Evolutionary conservation across 2,329 filamentous ascomycete genomes (phyloP).

Genomic region (Chrysosporium keratinophilum): DNA sequence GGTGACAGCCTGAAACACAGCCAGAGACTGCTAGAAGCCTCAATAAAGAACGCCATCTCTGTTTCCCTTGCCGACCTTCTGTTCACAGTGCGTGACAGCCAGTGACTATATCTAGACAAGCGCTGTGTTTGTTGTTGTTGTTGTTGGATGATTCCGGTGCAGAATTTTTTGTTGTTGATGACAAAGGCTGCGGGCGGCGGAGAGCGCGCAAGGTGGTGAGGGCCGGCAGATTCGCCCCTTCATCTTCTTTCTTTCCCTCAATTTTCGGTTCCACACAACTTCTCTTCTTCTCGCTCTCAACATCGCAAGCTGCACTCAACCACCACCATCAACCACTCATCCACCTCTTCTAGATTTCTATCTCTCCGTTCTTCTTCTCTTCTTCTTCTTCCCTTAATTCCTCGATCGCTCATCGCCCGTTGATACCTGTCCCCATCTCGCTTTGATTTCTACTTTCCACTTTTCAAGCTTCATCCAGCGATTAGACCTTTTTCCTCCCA

Average conservation of each 20-base stretch:
- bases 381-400: slow-evolving; percentile 12
- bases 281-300: slow-evolving; percentile 11
- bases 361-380: slow-evolving; percentile 12
- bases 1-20: too few relatives aligned
- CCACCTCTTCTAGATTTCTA: slow-evolving; percentile 15
- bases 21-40: too few relatives aligned
- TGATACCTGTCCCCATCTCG: not conserved
- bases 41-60: too few relatives aligned
- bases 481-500: slow-evolving; percentile 15
- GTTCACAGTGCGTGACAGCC: not conserved
- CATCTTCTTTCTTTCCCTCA: slow-evolving; percentile 5
- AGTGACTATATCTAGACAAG: not conserved
- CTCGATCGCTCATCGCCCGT: not conserved
- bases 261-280: slow-evolving; percentile 11
- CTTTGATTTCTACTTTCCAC: slow-evolving; percentile 15
- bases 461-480: slow-evolving; percentile 15
- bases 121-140: not conserved
- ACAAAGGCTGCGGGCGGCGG: not conserved
- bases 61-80: not conserved
- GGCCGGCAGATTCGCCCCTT: slow-evolving; percentile 3
- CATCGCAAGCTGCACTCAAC: not conserved
- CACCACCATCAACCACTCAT: not conserved
- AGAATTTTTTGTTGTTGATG: not conserved
- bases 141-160: not conserved
- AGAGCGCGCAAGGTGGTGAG: not conserved